Conservation (phyloP, 305 asterid genomes). For the Fraxinus velutina region DNA sequence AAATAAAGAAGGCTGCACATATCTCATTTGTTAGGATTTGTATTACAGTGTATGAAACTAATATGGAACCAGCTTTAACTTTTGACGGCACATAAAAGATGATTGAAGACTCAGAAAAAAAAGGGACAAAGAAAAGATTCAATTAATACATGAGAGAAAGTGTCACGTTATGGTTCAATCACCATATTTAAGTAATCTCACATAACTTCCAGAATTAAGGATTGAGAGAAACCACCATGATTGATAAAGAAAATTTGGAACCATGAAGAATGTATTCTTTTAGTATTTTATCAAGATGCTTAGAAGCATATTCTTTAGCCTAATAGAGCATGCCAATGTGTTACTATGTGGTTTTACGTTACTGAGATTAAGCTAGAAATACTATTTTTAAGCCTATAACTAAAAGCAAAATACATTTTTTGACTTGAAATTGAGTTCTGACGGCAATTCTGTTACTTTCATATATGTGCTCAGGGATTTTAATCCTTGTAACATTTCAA, state of each 20-base stretch:
- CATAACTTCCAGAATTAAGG: background rate
- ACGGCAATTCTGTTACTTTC: background rate
- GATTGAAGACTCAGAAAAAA: background rate
- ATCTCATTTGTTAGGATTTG: background rate
- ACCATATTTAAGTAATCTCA: background rate
- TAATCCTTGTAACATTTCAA: background rate
- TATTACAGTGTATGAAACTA: background rate
- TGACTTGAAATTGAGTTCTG: conserved; percentile 7
- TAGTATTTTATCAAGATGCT: background rate
- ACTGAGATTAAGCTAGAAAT: conserved; percentile 2
- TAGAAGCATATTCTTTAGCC: background rate
- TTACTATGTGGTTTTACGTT: background rate
- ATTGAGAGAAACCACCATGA: conserved; percentile 11
- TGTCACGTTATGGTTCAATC: conserved; percentile 11
- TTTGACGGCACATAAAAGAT: background rate
- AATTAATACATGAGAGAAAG: conserved; percentile 7
- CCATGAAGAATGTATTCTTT: background rate
- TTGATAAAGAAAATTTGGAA: conserved; percentile 10
- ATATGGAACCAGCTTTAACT: background rate
- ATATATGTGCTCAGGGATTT: background rate
- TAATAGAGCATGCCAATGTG: background rate
- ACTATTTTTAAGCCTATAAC: background rate
- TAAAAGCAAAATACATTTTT: background rate
- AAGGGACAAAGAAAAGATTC: background rate
- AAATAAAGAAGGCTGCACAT: background rate